These are phyloP conservation scores for Lipomyces lipofer DNA, from an alignment of 805 yeast species.

Conservation along the genomic window DNA sequence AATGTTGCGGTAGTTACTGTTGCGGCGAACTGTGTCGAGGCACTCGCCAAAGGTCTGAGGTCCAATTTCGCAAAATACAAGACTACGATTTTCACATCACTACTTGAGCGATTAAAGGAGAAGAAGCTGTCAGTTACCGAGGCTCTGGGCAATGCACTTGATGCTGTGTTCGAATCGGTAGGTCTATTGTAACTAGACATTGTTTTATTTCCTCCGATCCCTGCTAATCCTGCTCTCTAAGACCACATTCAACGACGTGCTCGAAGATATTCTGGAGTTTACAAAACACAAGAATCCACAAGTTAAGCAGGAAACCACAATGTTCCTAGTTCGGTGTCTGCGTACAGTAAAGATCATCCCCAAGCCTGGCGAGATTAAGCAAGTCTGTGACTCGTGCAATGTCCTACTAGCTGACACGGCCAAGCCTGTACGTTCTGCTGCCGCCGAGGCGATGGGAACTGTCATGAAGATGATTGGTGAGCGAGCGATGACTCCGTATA, in stretches of 20 bases:
- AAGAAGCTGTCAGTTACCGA: constrained; percentile 77
- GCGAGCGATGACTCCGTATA: constrained; percentile 56
- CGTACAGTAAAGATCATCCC: constrained; percentile 53
- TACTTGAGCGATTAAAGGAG: constrained; percentile 83
- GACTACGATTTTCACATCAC: constrained; percentile 54
- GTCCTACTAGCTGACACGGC: constrained; percentile 79
- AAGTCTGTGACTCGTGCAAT: constrained; percentile 54
- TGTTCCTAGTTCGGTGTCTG: constrained; percentile 64
- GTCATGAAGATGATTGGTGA: constrained; percentile 81
- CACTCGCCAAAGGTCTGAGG: constrained; percentile 66
- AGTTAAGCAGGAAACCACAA: constrained; percentile 68
- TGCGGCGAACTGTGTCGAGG: constrained; percentile 66
- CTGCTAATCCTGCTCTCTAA: neutral
- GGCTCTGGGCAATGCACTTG: constrained; percentile 65
- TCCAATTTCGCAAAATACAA: constrained; percentile 57
- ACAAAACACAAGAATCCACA: constrained; percentile 82
- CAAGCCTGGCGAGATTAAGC: constrained; percentile 52
- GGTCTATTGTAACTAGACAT: neutral
- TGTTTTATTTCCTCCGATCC: too few species aligned
- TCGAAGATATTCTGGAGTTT: constrained; percentile 59
- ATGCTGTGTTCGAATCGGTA: constrained; percentile 54
- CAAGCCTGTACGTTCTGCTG: constrained; percentile 76
- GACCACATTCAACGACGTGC: constrained; percentile 54
- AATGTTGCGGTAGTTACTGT: constrained; percentile 82
- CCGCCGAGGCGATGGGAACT: constrained; percentile 77